These are phyloP conservation scores for Pichia manshurica DNA, from an alignment of 805 yeast genomes.

Conservation along the genomic window DNA sequence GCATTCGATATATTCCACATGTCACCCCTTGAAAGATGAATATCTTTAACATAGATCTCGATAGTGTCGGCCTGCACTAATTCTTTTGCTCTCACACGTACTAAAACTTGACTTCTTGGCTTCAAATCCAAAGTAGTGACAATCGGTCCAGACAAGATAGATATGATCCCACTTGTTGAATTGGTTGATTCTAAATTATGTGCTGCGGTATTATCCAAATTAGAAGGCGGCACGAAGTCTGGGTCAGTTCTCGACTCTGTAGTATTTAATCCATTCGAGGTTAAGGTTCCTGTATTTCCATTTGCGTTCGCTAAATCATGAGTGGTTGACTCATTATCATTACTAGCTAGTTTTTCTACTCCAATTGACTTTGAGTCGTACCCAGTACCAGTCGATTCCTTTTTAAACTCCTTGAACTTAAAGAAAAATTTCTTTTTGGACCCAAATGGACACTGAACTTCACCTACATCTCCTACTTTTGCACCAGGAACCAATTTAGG, in stretches of 20 bases:
- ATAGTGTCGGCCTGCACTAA: conserved; percentile 72
- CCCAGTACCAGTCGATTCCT: neutral
- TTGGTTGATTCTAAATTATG: neutral
- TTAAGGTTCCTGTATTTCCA: neutral
- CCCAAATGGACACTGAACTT: conserved; percentile 45
- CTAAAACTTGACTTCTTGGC: conserved; percentile 58
- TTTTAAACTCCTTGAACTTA: conserved; percentile 31
- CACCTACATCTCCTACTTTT: conserved; percentile 71
- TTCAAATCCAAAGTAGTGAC: conserved; percentile 59
- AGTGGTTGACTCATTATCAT: neutral
- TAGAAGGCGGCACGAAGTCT: neutral
- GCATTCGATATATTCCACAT: conserved; percentile 80
- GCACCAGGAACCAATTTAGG: conserved; percentile 54
- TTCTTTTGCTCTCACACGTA: conserved; percentile 40
- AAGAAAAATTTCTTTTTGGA: conserved; percentile 37
- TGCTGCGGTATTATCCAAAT: neutral
- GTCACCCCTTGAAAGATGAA: conserved; percentile 79
- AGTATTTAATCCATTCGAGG: neutral
- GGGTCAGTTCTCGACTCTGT: neutral
- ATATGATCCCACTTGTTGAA: conserved; percentile 33
- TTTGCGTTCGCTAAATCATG: conserved; percentile 18
- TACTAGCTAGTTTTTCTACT: neutral
- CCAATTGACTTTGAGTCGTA: neutral
- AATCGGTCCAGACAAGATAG: conserved; percentile 55
- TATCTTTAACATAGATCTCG: conserved; percentile 75